Evolutionary conservation across 352 stramenopile species (phyloP).

Genomic region (Pythium chondricola): DNA sequence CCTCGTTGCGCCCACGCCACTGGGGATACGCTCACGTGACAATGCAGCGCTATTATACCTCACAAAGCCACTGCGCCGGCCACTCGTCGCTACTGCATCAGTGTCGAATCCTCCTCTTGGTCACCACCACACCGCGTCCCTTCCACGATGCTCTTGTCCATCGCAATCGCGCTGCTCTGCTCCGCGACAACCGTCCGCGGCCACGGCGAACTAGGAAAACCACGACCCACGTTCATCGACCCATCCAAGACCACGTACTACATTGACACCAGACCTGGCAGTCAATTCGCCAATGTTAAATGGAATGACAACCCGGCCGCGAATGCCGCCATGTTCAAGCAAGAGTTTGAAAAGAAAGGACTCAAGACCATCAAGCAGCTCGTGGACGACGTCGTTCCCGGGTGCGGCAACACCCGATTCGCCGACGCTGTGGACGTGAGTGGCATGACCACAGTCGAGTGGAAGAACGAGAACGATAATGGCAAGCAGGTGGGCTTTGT

Average conservation of each 20-base stretch:
- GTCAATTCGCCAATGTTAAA: slow-evolving; percentile 3
- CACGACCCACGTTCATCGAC: background rate
- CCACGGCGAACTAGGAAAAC: background rate
- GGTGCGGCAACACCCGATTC: slow-evolving; percentile 19
- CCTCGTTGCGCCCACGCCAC: too few species aligned
- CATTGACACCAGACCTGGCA: background rate
- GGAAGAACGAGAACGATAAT: slow-evolving; percentile 26
- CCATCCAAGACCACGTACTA: background rate
- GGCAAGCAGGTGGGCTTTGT: slow-evolving; percentile 26
- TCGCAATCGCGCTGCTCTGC: too few species aligned
- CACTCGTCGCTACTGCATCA: too few species aligned
- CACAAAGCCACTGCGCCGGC: too few species aligned
- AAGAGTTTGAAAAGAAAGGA: slow-evolving; percentile 12
- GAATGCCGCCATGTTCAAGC: slow-evolving; percentile 24
- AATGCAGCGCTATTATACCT: too few species aligned
- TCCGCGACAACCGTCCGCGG: background rate
- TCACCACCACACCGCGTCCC: too few species aligned
- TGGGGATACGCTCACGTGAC: too few species aligned
- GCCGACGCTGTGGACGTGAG: slow-evolving; percentile 15
- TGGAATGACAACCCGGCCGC: slow-evolving; percentile 29
- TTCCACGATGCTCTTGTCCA: too few species aligned
- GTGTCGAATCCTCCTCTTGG: background rate
- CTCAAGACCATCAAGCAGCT: slow-evolving; percentile 25
- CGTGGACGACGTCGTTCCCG: slow-evolving; percentile 18
- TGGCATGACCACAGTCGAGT: slow-evolving; percentile 10